Conservation (phyloP, 176 grass and related monocot species). For the Otatea glauca region DNA sequence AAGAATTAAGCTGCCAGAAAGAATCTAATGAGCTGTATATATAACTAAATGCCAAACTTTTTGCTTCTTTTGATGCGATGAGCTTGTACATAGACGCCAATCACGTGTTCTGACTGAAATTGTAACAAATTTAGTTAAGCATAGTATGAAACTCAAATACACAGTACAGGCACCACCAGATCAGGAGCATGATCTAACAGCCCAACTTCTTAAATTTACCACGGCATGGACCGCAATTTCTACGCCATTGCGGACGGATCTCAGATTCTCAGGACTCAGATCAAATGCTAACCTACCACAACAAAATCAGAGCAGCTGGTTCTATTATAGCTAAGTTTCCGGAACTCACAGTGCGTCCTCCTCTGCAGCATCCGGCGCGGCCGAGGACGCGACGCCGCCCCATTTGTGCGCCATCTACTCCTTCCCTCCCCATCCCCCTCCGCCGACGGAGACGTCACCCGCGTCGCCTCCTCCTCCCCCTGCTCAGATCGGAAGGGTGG, state of each 20-base stretch:
- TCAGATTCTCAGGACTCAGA: background rate
- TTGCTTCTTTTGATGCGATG: background rate
- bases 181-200: background rate
- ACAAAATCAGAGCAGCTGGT: background rate
- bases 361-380: constrained; percentile 42
- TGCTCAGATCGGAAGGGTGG: background rate
- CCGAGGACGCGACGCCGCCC: constrained; percentile 19
- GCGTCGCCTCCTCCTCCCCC: background rate
- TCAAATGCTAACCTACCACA: background rate
- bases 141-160: too few species aligned
- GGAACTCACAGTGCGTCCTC: constrained; percentile 51
- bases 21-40: too few species aligned
- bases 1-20: too few species aligned
- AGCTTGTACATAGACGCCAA: too few species aligned
- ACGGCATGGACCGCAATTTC: background rate
- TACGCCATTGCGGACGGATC: background rate
- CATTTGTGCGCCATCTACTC: constrained; percentile 59
- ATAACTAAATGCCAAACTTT: background rate
- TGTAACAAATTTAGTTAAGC: too few species aligned
- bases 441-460: background rate
- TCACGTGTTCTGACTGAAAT: too few species aligned
- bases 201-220: background rate
- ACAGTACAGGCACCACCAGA: background rate
- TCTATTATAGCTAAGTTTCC: background rate
- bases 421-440: background rate